Percentiles rank a stretch among this genome's conserved stretches.
phyloP scores from a whole-genome alignment of 345 rosid genomes.

The Gossypium australe region DNA sequence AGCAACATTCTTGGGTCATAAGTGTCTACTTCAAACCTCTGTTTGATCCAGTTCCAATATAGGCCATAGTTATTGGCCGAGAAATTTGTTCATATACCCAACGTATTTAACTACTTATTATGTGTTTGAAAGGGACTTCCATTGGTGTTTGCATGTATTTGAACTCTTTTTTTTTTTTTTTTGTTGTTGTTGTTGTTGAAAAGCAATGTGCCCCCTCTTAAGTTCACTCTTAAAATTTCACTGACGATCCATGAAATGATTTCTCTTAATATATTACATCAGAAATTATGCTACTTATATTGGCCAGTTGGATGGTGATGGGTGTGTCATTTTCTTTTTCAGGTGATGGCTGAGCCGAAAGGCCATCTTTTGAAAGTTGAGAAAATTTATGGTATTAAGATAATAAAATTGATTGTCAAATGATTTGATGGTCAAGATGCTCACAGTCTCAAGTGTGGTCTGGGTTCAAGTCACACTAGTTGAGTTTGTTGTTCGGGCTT shows the following conservation, averaged over 20 bases:
- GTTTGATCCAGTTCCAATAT: neutral
- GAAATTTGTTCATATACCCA: neutral
- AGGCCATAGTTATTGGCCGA: neutral
- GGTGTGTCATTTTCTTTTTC: neutral
- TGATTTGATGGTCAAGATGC: neutral
- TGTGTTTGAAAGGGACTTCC: too few species aligned
- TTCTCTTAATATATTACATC: neutral
- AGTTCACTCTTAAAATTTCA: neutral
- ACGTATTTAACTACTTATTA: neutral
- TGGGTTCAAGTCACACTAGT: too few species aligned
- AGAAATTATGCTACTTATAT: neutral
- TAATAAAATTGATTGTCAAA: neutral
- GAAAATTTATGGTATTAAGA: neutral
- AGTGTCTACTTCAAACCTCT: neutral
- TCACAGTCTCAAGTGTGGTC: rapidly evolving
- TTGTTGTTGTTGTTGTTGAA: too few species aligned
- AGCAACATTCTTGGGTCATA: slow-evolving; percentile 7
- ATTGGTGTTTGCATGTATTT: neutral
- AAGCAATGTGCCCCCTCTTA: too few species aligned
- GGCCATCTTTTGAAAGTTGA: neutral
- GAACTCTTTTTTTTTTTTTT: neutral
- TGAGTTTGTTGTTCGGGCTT: too few species aligned
- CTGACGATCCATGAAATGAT: neutral
- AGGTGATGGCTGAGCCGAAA: neutral
- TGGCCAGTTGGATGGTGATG: neutral